These are phyloP conservation scores for Globisporangium orthogonon DNA, from an alignment of 352 stramenopile genomes.

Conservation along the genomic window DNA sequence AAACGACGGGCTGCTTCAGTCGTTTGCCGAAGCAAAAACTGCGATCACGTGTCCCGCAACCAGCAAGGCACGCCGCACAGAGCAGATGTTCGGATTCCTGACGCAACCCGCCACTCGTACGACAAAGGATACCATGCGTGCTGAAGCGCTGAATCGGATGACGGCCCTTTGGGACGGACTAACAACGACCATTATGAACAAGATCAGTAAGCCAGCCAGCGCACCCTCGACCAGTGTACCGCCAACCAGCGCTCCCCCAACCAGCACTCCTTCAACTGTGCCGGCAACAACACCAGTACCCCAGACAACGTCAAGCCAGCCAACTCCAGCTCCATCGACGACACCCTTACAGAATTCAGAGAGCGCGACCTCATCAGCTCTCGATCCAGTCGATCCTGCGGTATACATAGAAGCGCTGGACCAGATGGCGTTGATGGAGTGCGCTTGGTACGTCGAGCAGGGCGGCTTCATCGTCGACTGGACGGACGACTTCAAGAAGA, in stretches of 20 bases:
- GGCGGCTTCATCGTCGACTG: slow-evolving; percentile 21
- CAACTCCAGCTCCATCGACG: not conserved
- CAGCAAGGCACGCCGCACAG: slow-evolving; percentile 4
- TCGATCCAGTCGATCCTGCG: not conserved
- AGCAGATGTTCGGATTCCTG: not conserved
- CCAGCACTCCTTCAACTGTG: not conserved
- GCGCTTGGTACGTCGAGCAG: slow-evolving; percentile 23
- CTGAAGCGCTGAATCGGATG: slow-evolving; percentile 1
- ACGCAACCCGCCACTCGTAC: not conserved
- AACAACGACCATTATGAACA: not conserved
- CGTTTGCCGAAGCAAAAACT: slow-evolving; percentile 5
- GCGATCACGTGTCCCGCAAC: slow-evolving; percentile 3
- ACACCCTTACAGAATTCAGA: not conserved
- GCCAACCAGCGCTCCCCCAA: not conserved
- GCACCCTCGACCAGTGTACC: not conserved
- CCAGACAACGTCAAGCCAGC: not conserved
- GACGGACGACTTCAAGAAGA: slow-evolving; percentile 16
- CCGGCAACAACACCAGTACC: not conserved
- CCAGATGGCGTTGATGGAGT: slow-evolving; percentile 33
- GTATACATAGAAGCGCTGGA: slow-evolving; percentile 5
- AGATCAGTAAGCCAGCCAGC: not conserved
- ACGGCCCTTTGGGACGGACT: too few species aligned
- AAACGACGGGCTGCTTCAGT: slow-evolving; percentile 35
- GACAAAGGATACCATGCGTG: not conserved
- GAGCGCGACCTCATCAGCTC: not conserved